Conservation (phyloP, 2,329 filamentous ascomycete genomes). For the Fusarium fracticaudum region DNA sequence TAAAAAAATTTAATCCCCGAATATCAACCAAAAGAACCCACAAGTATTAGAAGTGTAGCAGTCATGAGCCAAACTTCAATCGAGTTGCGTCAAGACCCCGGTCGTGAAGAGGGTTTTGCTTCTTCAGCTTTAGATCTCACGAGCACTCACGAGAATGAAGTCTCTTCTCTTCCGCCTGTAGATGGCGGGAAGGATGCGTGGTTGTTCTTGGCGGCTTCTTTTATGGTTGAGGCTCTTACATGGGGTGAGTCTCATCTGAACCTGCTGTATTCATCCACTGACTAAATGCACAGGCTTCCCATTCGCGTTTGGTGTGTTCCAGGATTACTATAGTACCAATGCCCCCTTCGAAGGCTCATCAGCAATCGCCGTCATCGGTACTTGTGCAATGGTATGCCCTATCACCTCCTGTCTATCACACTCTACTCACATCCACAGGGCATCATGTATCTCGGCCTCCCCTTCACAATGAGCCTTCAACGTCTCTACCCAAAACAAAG, state of each 20-base stretch:
- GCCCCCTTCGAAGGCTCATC: conserved; percentile 64
- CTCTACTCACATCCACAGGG: conserved; percentile 46
- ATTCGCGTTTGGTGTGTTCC: conserved; percentile 75
- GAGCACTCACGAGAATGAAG: neutral
- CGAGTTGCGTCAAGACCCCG: neutral
- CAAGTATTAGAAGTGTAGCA: neutral
- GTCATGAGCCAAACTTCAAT: conserved; percentile 5
- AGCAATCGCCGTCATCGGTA: conserved; percentile 71
- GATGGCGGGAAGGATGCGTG: conserved; percentile 49
- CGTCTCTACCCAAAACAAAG: conserved; percentile 50
- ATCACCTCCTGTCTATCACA: neutral
- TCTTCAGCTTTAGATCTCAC: neutral
- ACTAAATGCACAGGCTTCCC: conserved; percentile 63
- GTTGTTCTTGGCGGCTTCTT: conserved; percentile 47
- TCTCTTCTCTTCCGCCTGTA: conserved; percentile 39
- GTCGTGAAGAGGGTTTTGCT: neutral
- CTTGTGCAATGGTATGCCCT: conserved; percentile 63
- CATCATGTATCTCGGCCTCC: conserved; percentile 62
- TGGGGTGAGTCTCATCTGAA: conserved; percentile 47
- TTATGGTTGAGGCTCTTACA: conserved; percentile 47
- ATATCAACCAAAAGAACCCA: neutral
- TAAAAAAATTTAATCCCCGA: neutral
- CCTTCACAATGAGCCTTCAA: conserved; percentile 4
- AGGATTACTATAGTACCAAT: conserved; percentile 72
- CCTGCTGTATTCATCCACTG: no score